These are phyloP conservation scores for Benincasa hispida DNA, from an alignment of 306 rosid species.

Conservation along the genomic window DNA sequence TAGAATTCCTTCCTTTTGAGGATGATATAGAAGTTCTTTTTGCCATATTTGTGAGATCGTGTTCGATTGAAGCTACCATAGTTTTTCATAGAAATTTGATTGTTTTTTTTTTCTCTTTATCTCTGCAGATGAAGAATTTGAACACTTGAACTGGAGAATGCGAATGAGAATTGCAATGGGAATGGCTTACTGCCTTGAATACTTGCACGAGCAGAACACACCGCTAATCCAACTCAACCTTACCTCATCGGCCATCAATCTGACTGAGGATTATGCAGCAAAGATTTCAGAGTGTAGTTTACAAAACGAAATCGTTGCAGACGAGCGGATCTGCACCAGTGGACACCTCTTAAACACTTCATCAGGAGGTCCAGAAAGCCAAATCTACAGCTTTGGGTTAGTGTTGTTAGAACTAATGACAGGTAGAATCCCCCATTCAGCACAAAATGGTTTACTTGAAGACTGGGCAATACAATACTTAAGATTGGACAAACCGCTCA, in stretches of 20 bases:
- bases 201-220: slow-evolving; percentile 62
- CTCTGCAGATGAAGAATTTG: slow-evolving; percentile 74
- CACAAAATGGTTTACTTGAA: slow-evolving; percentile 30
- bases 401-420: slow-evolving; percentile 70
- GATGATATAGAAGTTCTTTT: neutral
- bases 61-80: neutral
- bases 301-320: slow-evolving; percentile 34
- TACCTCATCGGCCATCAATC: slow-evolving; percentile 45
- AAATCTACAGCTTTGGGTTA: slow-evolving; percentile 73
- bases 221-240: slow-evolving; percentile 51
- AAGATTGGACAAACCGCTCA: slow-evolving; percentile 28
- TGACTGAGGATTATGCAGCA: slow-evolving; percentile 76
- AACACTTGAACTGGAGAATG: slow-evolving; percentile 89
- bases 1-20: neutral
- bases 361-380: slow-evolving; percentile 32
- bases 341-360: slow-evolving; percentile 17
- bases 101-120: neutral
- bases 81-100: neutral
- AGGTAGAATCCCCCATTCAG: slow-evolving; percentile 59
- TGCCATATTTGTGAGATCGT: neutral
- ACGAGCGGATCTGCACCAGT: slow-evolving; percentile 17
- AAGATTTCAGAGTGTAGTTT: slow-evolving; percentile 55
- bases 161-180: slow-evolving; percentile 76
- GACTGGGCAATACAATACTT: slow-evolving; percentile 63
- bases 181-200: slow-evolving; percentile 68